A percentile compares a stretch with the other conserved stretches of the same genome.
Conservation (phyloP, 2,329 filamentous ascomycete genomes). For the Pseudocercospora cruenta region DNA sequence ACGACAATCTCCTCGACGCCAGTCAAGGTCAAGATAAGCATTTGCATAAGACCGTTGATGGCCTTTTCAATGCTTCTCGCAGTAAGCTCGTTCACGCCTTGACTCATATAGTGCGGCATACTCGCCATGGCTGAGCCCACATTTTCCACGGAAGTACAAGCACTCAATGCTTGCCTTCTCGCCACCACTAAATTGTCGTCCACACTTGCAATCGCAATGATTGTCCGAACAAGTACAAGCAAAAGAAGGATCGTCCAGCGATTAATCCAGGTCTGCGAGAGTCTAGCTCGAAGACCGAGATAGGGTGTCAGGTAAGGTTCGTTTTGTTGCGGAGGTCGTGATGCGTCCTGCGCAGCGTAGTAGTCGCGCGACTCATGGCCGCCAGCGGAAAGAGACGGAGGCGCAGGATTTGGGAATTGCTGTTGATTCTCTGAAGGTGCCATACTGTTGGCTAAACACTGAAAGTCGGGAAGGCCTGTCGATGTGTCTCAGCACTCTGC, state of each 20-base stretch:
- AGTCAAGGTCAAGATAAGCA: slow-evolving; percentile 77
- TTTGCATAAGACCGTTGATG: slow-evolving; percentile 76
- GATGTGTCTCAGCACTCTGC: slow-evolving; percentile 16
- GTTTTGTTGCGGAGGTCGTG: slow-evolving; percentile 63
- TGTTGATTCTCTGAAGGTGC: slow-evolving; percentile 57
- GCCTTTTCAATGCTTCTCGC: slow-evolving; percentile 79
- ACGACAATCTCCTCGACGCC: slow-evolving; percentile 85
- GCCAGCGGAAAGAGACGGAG: slow-evolving; percentile 63
- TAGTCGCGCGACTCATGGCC: slow-evolving; percentile 65
- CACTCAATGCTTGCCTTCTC: slow-evolving; percentile 78
- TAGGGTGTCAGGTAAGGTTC: slow-evolving; percentile 81
- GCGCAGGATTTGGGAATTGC: slow-evolving; percentile 58
- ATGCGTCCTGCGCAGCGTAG: slow-evolving; percentile 58
- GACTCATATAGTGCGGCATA: slow-evolving; percentile 93
- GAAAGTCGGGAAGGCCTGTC: slow-evolving; percentile 36
- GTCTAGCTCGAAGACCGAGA: slow-evolving; percentile 81
- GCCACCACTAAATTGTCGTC: slow-evolving; percentile 75
- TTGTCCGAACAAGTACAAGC: slow-evolving; percentile 78
- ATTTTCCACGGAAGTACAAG: slow-evolving; percentile 89
- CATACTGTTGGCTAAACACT: slow-evolving; percentile 41
- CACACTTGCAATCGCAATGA: slow-evolving; percentile 75
- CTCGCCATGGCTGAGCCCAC: slow-evolving; percentile 95
- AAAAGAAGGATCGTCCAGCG: slow-evolving; percentile 90
- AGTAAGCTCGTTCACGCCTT: slow-evolving; percentile 84
- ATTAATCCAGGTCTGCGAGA: slow-evolving; percentile 98